Percentiles rank a stretch among this genome's conserved stretches.
phyloP scores from a whole-genome alignment of 106 monocot genomes.

The Dactylorhiza incarnata region DNA sequence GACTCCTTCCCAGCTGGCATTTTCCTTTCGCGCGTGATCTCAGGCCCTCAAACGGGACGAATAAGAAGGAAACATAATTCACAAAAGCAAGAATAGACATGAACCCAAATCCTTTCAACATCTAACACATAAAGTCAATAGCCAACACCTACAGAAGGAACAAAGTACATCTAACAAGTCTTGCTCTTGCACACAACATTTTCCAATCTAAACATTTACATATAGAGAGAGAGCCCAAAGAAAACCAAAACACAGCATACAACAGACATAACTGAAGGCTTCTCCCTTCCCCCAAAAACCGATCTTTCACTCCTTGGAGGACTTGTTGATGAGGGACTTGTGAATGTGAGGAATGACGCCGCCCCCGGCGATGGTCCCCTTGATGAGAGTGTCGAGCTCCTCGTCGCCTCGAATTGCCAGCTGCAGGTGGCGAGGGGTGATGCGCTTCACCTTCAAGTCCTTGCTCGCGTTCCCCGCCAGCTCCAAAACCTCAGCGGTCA shows the following conservation, averaged over 20 bases:
- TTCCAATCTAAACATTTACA: neutral
- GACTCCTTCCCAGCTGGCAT: too few relatives aligned
- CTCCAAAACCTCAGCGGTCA: slow-evolving; percentile 50
- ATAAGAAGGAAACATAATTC: neutral
- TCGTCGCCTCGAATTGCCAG: slow-evolving; percentile 50
- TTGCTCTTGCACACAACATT: neutral
- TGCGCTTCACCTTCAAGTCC: slow-evolving; percentile 53
- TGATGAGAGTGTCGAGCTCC: slow-evolving; percentile 55
- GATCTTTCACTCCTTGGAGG: slow-evolving; percentile 33
- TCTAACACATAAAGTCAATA: neutral
- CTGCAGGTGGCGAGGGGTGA: slow-evolving; percentile 54
- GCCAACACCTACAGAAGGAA: neutral
- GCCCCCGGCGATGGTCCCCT: slow-evolving; percentile 51
- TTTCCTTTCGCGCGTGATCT: too few relatives aligned
- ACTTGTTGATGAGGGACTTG: slow-evolving; percentile 60
- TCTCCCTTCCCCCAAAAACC: neutral
- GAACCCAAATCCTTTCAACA: neutral
- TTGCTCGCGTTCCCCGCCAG: slow-evolving; percentile 53
- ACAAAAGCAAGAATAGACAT: neutral
- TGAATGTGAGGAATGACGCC: slow-evolving; percentile 59
- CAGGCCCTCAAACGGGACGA: neutral
- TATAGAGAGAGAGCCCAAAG: neutral
- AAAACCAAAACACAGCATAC: neutral
- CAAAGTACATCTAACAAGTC: neutral
- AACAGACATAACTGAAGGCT: neutral